Evolutionary conservation across 2,329 filamentous ascomycete species (phyloP).

Genomic region (Apiospora rasikravindrae): DNA sequence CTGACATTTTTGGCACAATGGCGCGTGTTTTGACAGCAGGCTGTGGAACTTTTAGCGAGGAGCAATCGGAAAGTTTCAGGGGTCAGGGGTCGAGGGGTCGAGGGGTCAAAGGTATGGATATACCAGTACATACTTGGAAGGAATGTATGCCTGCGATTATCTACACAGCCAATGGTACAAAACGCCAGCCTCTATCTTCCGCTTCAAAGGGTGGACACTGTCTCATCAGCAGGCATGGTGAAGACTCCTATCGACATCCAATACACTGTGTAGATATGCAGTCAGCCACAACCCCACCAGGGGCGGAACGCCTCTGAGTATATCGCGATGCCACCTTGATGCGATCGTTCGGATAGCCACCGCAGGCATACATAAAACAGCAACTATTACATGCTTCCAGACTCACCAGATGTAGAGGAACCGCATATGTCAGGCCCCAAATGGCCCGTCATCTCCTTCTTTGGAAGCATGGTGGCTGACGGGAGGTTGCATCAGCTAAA

Average conservation of each 20-base stretch:
- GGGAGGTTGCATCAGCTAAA: constrained; percentile 17
- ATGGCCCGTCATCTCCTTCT: background rate
- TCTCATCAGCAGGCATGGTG: background rate
- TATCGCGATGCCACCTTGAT: background rate
- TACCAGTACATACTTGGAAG: background rate
- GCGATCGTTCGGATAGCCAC: constrained; percentile 10
- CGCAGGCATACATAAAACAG: background rate
- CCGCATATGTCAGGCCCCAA: background rate
- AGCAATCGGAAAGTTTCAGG: background rate
- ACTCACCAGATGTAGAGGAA: background rate
- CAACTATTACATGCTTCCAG: background rate
- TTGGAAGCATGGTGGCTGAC: constrained; percentile 3
- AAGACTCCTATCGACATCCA: background rate
- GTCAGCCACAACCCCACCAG: background rate
- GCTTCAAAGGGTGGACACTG: background rate
- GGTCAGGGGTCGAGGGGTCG: background rate
- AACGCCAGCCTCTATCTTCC: background rate
- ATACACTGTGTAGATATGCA: background rate
- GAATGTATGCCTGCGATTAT: background rate
- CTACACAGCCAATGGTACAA: background rate
- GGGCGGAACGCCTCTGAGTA: background rate
- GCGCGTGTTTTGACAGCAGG: background rate
- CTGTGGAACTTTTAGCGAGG: constrained; percentile 7
- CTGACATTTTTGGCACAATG: background rate
- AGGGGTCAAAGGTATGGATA: background rate